phyloP scores from a whole-genome alignment of 2,329 filamentous ascomycete species.

The Microdochium bolleyi region DNA sequence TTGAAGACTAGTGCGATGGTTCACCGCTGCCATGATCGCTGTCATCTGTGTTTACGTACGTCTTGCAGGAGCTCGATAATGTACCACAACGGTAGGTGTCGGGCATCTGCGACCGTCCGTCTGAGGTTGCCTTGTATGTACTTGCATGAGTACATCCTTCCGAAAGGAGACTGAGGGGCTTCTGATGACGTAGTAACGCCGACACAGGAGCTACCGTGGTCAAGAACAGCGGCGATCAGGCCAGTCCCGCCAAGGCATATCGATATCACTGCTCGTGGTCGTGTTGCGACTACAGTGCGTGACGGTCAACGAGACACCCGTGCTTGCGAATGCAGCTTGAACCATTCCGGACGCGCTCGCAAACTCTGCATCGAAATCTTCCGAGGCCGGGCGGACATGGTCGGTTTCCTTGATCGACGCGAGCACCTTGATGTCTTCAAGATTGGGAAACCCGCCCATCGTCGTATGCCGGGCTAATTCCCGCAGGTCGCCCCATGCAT shows the following conservation, averaged over 20 bases:
- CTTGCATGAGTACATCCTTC: not conserved
- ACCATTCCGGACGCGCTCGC: not conserved
- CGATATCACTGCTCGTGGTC: not conserved
- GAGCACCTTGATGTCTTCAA: not conserved
- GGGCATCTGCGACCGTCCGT: not conserved
- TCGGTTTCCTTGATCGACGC: not conserved
- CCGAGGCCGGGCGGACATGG: not conserved
- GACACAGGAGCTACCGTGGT: not conserved
- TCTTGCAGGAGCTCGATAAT: not conserved
- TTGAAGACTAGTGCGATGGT: too few relatives aligned
- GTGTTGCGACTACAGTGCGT: not conserved
- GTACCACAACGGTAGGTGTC: not conserved
- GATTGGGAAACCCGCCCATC: not conserved
- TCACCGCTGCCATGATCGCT: not conserved
- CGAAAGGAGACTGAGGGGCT: not conserved
- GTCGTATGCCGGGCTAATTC: not conserved
- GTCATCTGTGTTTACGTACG: not conserved
- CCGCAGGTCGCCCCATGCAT: not conserved
- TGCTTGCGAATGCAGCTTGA: not conserved
- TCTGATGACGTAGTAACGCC: not conserved
- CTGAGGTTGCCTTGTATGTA: not conserved
- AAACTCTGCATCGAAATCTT: not conserved
- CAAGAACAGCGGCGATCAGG: not conserved
- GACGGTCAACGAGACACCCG: not conserved
- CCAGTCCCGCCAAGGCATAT: not conserved